Evolutionary conservation across 768 basidiomycete genomes (phyloP).

Genomic region (Myochromella boudieri): DNA sequence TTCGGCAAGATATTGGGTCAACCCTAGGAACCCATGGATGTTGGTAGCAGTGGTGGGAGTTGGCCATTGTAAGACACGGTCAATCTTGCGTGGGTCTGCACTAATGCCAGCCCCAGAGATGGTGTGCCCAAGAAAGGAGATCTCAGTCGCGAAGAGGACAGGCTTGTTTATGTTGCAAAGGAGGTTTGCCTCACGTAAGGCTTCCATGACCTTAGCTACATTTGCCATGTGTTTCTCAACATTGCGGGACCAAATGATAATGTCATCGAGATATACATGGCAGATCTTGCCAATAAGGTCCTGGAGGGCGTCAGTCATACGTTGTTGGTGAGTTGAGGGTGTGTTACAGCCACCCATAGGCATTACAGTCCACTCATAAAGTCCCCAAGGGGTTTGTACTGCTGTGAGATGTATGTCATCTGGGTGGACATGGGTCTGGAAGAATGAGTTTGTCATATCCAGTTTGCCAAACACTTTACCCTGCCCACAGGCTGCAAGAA

Average conservation of each 20-base stretch:
- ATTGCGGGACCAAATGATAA: conserved; percentile 23
- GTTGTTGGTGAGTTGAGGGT: neutral
- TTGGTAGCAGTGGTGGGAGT: too few species aligned
- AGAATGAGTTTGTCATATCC: neutral
- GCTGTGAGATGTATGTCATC: neutral
- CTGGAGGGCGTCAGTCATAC: conserved; percentile 2
- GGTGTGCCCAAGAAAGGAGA: conserved; percentile 5
- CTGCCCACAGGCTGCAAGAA: too few species aligned
- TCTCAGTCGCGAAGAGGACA: neutral
- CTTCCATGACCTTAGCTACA: conserved; percentile 15
- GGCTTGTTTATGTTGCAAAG: conserved; percentile 2
- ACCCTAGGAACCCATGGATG: conserved; percentile 2
- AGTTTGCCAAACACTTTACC: neutral
- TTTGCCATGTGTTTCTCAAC: conserved; percentile 16
- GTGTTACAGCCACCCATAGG: neutral
- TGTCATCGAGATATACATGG: conserved; percentile 25
- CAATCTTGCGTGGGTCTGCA: neutral
- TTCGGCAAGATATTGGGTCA: conserved; percentile 20
- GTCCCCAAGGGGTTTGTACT: neutral
- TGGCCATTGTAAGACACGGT: conserved; percentile 27
- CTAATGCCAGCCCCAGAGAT: neutral
- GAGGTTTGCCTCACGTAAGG: neutral
- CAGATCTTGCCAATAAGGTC: conserved; percentile 14
- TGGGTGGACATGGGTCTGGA: neutral
- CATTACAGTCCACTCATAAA: conserved; percentile 2